Evolutionary conservation across 108 stramenopile genomes (phyloP), one percentile per base, ranked within the genome.

Genomic region (Asterionellopsis glacialis): DNA sequence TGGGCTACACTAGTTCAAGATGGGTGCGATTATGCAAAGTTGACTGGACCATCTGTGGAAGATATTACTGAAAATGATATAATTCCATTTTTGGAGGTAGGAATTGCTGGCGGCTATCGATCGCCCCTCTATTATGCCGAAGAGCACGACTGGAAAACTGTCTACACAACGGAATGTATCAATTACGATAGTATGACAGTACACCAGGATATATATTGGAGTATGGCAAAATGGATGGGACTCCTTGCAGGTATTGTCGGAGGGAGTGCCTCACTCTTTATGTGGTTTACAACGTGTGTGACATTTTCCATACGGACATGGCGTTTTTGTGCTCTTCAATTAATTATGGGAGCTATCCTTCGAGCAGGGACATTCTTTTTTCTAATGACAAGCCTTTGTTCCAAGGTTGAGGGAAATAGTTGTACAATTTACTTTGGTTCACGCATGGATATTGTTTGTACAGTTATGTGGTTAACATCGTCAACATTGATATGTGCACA

Each of bases 81-180:
- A n/a, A 61, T 61, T 28, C 85, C 85, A 0, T 85, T 65, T 49
- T 41, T 90, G 12, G 79, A 87, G 40, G 76, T 80, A n/a, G 89
- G 89, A 14, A 58, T 84, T 59, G 22, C 6, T 3, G 69, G 51
- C 38, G 68, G 63, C 24, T 90, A 72, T 57, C 75, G 89, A 27
- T 71, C 55, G 38, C 79, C 83, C 4, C 45, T 65, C 39, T 62
- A 76, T 57, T 39, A 54, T 33, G 10, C 26, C 42, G 25, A 62
- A 16, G 25, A 64, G 41, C 63, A 57, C 28, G 59, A 57, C 10
- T 82, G 77, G 80, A 38, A 38, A 18, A 55, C 68, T 12, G 64
- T 64, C 24, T 67, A 70, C 27, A 51, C 43, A 38, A 26, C 41
- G 14, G 24, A 1, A 4, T 87, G 82, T 56, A 18, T 66, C 5